These are phyloP conservation scores for Paraphaeosphaeria sporulosa DNA, from an alignment of 2,329 filamentous ascomycete genomes.

Conservation along the genomic window DNA sequence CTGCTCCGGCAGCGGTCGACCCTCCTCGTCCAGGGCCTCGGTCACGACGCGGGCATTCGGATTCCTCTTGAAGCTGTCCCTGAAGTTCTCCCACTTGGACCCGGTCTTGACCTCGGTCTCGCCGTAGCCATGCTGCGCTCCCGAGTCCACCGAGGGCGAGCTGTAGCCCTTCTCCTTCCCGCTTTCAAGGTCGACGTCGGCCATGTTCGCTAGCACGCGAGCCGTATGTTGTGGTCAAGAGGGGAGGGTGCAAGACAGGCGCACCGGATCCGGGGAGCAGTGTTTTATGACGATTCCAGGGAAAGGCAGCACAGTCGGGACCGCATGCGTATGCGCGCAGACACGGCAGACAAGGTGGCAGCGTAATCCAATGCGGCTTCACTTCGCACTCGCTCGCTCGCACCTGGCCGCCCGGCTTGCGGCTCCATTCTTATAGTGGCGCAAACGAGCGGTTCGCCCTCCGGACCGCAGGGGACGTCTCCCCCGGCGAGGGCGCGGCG, in stretches of 20 bases:
- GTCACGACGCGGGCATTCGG: constrained; percentile 33
- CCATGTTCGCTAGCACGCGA: neutral
- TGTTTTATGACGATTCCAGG: neutral
- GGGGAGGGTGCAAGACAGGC: neutral
- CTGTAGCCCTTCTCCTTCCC: constrained; percentile 17
- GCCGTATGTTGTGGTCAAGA: neutral
- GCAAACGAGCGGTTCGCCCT: neutral
- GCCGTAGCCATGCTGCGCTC: constrained; percentile 24
- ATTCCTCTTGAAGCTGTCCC: constrained; percentile 32
- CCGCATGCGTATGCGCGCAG: constrained; percentile 1
- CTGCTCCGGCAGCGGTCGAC: constrained; percentile 31
- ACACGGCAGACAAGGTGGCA: neutral
- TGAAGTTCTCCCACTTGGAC: constrained; percentile 24
- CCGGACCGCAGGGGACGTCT: neutral
- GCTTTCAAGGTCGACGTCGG: constrained; percentile 12
- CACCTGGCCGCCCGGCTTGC: too few relatives aligned
- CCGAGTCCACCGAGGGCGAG: constrained; percentile 6
- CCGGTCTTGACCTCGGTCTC: constrained; percentile 21
- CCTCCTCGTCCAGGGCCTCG: constrained; percentile 27
- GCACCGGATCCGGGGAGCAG: neutral
- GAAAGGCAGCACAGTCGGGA: neutral
- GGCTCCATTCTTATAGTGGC: neutral
- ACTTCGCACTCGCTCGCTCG: neutral
- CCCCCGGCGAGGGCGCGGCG: too few relatives aligned
- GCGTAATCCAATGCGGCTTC: neutral